Evolutionary conservation across 2,329 filamentous ascomycete genomes (phyloP), one percentile per base, ranked within the genome.

Genomic region (Alternaria rosae): DNA sequence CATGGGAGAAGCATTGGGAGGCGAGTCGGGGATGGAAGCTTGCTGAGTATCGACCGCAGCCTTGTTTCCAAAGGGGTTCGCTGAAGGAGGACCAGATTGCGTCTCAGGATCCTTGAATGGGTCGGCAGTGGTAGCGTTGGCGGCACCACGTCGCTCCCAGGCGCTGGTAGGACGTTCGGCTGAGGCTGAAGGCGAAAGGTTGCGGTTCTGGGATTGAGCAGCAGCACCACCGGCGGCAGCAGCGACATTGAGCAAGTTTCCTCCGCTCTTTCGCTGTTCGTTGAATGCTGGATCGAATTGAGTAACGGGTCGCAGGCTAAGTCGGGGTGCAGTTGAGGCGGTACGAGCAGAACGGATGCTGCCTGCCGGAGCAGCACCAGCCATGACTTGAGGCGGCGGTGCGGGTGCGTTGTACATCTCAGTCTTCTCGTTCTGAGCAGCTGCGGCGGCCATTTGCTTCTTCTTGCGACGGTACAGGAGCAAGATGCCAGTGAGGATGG

Each of bases 261-360:
- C 78, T 60, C 72, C 74, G 61, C 72, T 79, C 77, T 79, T 81
- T 64, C 77, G 74, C 62, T 81, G 77, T 25, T 78, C 78, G 62
- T 76, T 82, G 65, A 92, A 85, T 73, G 87, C 89, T 6, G 92
- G 91, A 41, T 92, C 85, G 80, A 97, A 94, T 72, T 95, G 89
- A 42, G 92, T 94, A 51, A 95, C 87, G 3, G 93, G 93, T 52
- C 93, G 90, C 56, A 97, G 85, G 74, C 92, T 96, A 64, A 97
- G 85, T 65, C 90, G 90, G n/a, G 93, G 93, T 45, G 93, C 89
- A 32, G 82, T 86, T 28, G 84, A 83, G 65, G 78, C 81, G 65
- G 82, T 85, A 68, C 77, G 82, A 57, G 81, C 78, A 56, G 82
- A 81, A 41, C 76, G 68, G 50, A 79, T 69, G 69, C 79, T 81